Evolutionary conservation across 192 early-diverging fungal species (phyloP).

Genomic region (Backusella liffmaniae): DNA sequence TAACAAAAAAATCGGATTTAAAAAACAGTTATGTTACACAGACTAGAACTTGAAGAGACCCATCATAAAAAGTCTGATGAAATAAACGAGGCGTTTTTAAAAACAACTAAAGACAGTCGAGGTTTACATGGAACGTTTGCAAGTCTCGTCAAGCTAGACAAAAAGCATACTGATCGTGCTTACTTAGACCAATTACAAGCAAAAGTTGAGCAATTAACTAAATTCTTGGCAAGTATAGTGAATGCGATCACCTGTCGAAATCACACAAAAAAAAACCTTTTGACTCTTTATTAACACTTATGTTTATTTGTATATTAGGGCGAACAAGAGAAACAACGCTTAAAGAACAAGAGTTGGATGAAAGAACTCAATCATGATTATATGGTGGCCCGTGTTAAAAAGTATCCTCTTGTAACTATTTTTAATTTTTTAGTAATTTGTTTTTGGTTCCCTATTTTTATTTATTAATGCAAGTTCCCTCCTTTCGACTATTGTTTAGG

Average conservation of each 20-base stretch:
- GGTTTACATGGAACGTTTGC: not conserved
- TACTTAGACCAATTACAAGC: not conserved
- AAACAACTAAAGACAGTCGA: not conserved
- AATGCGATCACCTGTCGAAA: not conserved
- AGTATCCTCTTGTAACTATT: conserved; percentile 9
- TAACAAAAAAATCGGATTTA: conserved; percentile 2
- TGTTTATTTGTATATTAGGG: not conserved
- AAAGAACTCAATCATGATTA: conserved; percentile 16
- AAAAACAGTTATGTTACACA: not conserved
- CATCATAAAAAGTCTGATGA: not conserved
- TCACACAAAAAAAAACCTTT: not conserved
- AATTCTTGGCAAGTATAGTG: conserved; percentile 2
- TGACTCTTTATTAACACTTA: not conserved
- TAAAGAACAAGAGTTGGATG: conserved; percentile 15
- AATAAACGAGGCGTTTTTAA: not conserved
- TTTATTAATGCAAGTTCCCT: not conserved
- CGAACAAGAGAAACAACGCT: conserved; percentile 13
- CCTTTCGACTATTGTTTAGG: conserved; percentile 6
- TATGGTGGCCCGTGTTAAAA: not conserved
- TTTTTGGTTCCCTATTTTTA: not conserved
- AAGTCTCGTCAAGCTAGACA: not conserved
- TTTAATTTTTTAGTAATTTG: not conserved
- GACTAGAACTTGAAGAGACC: not conserved
- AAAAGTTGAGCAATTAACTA: not conserved
- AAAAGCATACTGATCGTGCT: not conserved